phyloP scores from a whole-genome alignment of 1,284 basidiomycete species.

The Microbotryomycetes sp. region DNA sequence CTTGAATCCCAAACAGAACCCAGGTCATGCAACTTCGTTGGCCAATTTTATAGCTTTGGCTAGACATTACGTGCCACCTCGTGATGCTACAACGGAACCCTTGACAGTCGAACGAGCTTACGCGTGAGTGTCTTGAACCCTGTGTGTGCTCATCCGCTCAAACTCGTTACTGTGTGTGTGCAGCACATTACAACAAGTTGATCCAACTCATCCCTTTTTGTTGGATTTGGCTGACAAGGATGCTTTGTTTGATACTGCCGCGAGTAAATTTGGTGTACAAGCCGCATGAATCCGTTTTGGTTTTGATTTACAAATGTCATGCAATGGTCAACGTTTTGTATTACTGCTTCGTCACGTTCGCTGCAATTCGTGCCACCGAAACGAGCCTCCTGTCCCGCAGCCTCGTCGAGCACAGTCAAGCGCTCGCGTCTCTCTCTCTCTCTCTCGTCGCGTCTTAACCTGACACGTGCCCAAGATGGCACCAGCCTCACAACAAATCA shows the following conservation, averaged over 20 bases:
- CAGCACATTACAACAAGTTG: conserved; percentile 56
- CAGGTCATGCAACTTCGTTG: conserved; percentile 30
- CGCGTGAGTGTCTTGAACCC: background rate
- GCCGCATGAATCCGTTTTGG: conserved; percentile 3
- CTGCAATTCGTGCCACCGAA: no score
- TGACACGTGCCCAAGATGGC: background rate
- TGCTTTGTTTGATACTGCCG: conserved; percentile 49
- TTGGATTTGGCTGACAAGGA: conserved; percentile 58
- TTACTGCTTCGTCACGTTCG: no score
- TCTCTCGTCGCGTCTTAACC: no score
- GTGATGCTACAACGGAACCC: background rate
- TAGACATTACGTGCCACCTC: background rate
- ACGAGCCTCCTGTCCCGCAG: no score
- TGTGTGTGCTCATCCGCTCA: background rate
- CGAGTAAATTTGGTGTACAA: conserved; percentile 26
- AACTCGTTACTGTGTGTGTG: background rate
- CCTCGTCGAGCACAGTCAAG: no score
- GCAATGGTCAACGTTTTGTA: no score
- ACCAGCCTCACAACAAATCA: background rate
- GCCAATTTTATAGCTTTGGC: conserved; percentile 31
- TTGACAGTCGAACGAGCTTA: conserved; percentile 4
- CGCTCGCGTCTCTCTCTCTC: no score
- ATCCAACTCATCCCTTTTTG: conserved; percentile 62
- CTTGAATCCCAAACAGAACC: conserved; percentile 31
- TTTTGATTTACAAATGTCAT: background rate